phyloP scores from a whole-genome alignment of 2,329 filamentous ascomycete genomes.

The Diaporthe sp. region DNA sequence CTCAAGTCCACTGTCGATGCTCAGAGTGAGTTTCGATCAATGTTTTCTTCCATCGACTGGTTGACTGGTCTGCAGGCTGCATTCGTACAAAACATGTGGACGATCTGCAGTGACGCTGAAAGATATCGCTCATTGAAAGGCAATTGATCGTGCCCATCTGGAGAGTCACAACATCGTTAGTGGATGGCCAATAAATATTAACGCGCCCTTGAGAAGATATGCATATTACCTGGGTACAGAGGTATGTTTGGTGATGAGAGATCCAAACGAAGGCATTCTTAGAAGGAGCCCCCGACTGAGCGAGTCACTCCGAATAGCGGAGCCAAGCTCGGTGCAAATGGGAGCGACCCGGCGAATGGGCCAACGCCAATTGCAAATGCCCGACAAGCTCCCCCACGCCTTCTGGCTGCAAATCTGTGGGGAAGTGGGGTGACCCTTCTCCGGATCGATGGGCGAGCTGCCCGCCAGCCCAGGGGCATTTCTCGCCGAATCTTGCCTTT shows the following conservation, averaged over 20 bases:
- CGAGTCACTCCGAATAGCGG: constrained; percentile 23
- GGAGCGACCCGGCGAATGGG: constrained; percentile 37
- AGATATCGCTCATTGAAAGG: background rate
- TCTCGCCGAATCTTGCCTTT: constrained; percentile 35
- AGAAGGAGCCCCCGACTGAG: too few species aligned
- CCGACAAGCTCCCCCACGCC: constrained; percentile 15
- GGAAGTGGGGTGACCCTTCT: constrained; percentile 31
- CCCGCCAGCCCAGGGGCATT: constrained; percentile 23
- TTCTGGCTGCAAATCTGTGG: constrained; percentile 20
- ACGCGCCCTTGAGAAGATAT: background rate
- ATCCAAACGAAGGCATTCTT: background rate
- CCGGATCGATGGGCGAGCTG: background rate
- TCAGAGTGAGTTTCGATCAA: background rate
- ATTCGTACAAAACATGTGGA: background rate
- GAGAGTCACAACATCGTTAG: background rate
- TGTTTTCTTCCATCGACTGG: background rate
- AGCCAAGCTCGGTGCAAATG: constrained; percentile 22
- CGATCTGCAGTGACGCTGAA: background rate
- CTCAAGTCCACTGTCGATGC: background rate
- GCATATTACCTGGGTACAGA: too few species aligned
- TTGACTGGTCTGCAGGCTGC: background rate
- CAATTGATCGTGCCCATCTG: too few species aligned
- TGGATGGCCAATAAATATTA: background rate
- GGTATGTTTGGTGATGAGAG: background rate
- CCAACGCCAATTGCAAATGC: constrained; percentile 36